phyloP scores from a whole-genome alignment of 257 asterid species.

The Catharanthus roseus region DNA sequence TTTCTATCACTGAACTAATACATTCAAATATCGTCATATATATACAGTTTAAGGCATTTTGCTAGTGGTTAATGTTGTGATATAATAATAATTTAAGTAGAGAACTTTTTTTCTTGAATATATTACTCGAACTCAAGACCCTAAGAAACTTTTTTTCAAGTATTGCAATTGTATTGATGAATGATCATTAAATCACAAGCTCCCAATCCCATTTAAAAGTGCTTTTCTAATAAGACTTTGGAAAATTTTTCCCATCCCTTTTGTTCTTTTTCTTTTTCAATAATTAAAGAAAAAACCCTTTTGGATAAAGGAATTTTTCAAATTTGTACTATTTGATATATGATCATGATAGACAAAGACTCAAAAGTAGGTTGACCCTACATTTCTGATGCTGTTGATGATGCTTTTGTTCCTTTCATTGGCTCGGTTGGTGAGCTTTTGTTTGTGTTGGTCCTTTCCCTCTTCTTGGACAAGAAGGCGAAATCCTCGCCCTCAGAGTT shows the following conservation, averaged over 20 bases:
- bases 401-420: slow-evolving; percentile 16
- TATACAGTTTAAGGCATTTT: background rate
- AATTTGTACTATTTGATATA: background rate
- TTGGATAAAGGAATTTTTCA: slow-evolving; percentile 6
- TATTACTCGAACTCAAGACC: too few relatives aligned
- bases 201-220: too few relatives aligned
- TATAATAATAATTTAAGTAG: too few relatives aligned
- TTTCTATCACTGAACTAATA: too few relatives aligned
- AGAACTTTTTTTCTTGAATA: too few relatives aligned
- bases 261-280: background rate
- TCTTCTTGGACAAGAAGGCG: too few relatives aligned
- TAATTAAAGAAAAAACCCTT: too few relatives aligned
- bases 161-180: too few relatives aligned
- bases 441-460: background rate
- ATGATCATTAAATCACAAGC: too few relatives aligned
- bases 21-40: too few relatives aligned
- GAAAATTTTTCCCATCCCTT: background rate
- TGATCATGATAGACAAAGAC: slow-evolving; percentile 12
- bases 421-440: background rate
- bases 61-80: background rate
- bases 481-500: background rate
- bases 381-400: slow-evolving; percentile 15
- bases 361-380: slow-evolving; percentile 24
- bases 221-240: too few relatives aligned
- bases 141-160: too few relatives aligned